Percentiles rank a stretch among this genome's conserved stretches.
Evolutionary conservation across 352 stramenopile genomes (phyloP).

Genomic region (Phytopythium sindhum): DNA sequence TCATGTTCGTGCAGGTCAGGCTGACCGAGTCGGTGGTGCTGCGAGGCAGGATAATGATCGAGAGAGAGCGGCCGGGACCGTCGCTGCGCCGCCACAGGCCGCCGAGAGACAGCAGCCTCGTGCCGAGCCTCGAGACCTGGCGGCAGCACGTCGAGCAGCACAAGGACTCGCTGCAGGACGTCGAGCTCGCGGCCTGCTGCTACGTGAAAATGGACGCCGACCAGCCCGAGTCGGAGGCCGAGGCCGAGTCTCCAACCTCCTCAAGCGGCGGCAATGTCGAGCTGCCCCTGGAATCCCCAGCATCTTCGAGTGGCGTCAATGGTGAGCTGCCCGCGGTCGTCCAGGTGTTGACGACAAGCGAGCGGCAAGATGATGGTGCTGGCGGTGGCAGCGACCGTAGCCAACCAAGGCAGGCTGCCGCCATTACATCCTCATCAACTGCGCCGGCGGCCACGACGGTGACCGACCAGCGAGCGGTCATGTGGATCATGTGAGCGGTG

Average conservation of each 20-base stretch:
- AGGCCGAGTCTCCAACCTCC: not conserved
- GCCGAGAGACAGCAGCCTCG: conserved; percentile 12
- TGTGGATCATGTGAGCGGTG: not conserved
- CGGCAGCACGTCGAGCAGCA: conserved; percentile 30
- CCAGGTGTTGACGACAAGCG: too few species aligned
- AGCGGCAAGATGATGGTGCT: not conserved
- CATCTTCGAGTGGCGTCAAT: not conserved
- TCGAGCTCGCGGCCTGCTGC: conserved; percentile 31
- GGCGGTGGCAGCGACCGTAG: not conserved
- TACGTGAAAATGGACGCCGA: conserved; percentile 28
- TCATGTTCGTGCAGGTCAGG: conserved; percentile 41
- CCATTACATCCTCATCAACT: not conserved
- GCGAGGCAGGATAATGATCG: conserved; percentile 14
- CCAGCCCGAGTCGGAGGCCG: not conserved
- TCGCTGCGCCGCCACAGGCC: conserved; percentile 17
- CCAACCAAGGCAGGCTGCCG: not conserved
- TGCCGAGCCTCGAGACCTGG: conserved; percentile 30
- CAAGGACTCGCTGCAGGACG: conserved; percentile 31
- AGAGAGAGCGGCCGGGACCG: conserved; percentile 22
- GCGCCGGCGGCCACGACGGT: too few species aligned
- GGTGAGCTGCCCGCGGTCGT: too few species aligned
- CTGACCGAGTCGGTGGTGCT: conserved; percentile 24
- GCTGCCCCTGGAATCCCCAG: too few species aligned
- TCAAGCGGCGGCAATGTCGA: not conserved
- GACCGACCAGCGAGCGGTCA: not conserved